Evolutionary conservation across 805 yeast species (phyloP).

Genomic region (Pichia deserticola): DNA sequence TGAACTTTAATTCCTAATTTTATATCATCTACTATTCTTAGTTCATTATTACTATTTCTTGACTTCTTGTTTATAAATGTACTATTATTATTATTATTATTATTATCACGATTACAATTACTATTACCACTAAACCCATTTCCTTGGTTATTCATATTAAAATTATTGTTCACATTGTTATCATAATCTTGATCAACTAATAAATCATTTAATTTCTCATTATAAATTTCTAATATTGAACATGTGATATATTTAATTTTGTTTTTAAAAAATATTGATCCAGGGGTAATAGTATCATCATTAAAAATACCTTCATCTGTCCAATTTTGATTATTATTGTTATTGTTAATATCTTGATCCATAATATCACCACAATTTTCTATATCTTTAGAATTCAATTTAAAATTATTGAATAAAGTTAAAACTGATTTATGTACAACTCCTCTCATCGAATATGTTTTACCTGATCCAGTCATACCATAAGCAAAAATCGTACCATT

Average conservation of each 20-base stretch:
- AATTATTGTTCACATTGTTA: no score
- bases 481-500: constrained; percentile 90
- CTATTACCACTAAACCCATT: no score
- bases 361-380: constrained; percentile 5
- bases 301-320: constrained; percentile 17
- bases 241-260: constrained; percentile 39
- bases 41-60: constrained; percentile 30
- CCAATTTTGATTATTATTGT: not conserved
- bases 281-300: constrained; percentile 9
- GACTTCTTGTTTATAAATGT: constrained; percentile 14
- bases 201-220: constrained; percentile 78
- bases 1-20: constrained; percentile 63
- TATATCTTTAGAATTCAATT: not conserved
- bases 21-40: constrained; percentile 73
- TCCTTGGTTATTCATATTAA: no score
- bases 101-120: no score
- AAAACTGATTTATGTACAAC: constrained; percentile 62
- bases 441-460: constrained; percentile 83
- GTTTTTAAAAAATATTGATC: not conserved
- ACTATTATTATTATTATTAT: not conserved
- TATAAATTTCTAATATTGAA: constrained; percentile 80
- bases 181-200: constrained; percentile 31
- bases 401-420: constrained; percentile 45
- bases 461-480: constrained; percentile 93
- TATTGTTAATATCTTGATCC: constrained; percentile 4